These are phyloP conservation scores for Quercus cerris DNA, from an alignment of 306 rosid genomes.

Conservation along the genomic window DNA sequence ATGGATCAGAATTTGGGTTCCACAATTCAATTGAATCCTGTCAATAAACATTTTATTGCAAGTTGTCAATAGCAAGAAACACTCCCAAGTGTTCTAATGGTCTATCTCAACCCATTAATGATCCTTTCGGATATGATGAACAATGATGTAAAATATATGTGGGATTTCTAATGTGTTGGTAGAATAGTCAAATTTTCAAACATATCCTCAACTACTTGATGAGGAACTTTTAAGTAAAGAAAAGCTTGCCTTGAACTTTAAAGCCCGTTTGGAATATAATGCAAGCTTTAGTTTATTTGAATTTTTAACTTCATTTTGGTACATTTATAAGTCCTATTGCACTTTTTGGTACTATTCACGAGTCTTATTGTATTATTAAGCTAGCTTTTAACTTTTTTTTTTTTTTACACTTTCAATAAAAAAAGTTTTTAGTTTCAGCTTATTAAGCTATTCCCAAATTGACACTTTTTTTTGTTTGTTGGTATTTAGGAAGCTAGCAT, in stretches of 20 bases:
- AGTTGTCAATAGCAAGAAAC: not conserved
- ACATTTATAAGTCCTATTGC: accelerated
- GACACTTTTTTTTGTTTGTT: too few relatives aligned
- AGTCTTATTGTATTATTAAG: too few relatives aligned
- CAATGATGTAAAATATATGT: not conserved
- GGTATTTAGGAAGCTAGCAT: too few relatives aligned
- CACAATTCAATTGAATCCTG: conserved; percentile 36
- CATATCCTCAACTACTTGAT: not conserved
- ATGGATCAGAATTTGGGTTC: conserved; percentile 66
- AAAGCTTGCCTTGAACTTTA: not conserved
- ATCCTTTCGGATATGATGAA: not conserved
- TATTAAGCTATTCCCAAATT: too few relatives aligned
- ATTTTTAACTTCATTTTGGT: too few relatives aligned
- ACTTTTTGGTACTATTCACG: too few relatives aligned
- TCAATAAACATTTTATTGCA: conserved; percentile 2
- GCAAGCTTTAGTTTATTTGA: too few relatives aligned
- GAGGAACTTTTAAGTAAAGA: not conserved
- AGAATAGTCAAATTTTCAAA: not conserved
- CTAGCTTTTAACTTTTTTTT: too few relatives aligned
- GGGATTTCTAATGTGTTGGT: not conserved
- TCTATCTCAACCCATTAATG: not conserved
- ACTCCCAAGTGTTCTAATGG: not conserved
- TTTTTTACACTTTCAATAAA: too few relatives aligned
- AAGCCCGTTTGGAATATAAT: too few relatives aligned
- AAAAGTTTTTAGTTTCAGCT: too few relatives aligned